phyloP scores from a whole-genome alignment of 352 stramenopile genomes.

The Detonula confervacea region DNA sequence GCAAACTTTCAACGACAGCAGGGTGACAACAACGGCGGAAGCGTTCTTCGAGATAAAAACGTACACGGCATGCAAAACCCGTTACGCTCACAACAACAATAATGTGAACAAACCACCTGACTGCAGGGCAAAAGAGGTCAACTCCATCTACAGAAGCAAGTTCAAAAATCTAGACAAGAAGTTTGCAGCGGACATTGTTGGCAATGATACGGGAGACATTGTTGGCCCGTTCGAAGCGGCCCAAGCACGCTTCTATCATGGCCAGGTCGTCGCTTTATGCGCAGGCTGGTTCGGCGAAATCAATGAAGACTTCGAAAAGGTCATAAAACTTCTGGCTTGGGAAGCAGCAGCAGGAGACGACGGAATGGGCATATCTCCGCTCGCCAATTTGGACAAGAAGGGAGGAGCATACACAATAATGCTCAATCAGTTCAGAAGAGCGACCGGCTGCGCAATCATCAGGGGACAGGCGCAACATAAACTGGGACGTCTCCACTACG shows the following conservation, averaged over 20 bases:
- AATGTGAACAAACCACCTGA: no score
- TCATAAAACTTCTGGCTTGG: conserved; percentile 8
- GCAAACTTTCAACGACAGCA: no score
- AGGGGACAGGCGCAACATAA: no score
- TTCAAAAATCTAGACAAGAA: background rate
- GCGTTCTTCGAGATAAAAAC: no score
- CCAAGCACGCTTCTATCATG: conserved; percentile 7
- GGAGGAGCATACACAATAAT: conserved; percentile 21
- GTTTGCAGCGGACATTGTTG: background rate
- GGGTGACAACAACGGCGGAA: no score
- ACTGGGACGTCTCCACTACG: no score
- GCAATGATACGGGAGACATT: background rate
- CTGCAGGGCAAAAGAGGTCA: no score
- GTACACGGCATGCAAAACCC: no score
- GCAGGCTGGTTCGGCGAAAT: conserved; percentile 17
- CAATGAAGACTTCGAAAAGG: conserved; percentile 15
- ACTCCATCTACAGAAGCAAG: background rate
- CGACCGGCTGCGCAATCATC: no score
- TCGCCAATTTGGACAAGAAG: conserved; percentile 20
- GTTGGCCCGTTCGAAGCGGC: conserved; percentile 5
- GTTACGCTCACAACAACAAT: no score
- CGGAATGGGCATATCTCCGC: background rate
- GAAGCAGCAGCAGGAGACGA: conserved; percentile 2
- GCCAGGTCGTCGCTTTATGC: conserved; percentile 6
- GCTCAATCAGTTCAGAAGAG: background rate